These are phyloP conservation scores for Cercis canadensis DNA, from an alignment of 306 rosid genomes.

Conservation along the genomic window DNA sequence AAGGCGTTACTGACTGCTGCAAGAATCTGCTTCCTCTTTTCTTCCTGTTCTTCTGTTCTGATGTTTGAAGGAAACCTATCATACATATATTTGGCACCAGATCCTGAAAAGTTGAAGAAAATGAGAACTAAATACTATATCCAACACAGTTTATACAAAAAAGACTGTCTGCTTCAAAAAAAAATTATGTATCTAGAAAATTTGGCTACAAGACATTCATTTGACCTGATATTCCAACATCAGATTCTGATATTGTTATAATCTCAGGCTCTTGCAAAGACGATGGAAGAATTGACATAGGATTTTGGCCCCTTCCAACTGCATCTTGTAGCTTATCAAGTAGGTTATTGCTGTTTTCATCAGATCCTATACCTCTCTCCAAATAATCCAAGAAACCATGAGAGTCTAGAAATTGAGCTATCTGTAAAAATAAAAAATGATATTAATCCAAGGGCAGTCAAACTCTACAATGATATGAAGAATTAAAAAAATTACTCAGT, in stretches of 20 bases:
- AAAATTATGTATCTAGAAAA: slow-evolving; percentile 13
- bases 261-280: slow-evolving; percentile 80
- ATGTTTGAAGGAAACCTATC: slow-evolving; percentile 87
- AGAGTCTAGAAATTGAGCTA: slow-evolving; percentile 86
- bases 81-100: slow-evolving; percentile 79
- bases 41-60: slow-evolving; percentile 90
- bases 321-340: slow-evolving; percentile 99
- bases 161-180: slow-evolving; percentile 2
- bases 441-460: slow-evolving; percentile 31
- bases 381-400: slow-evolving; percentile 93
- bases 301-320: slow-evolving; percentile 96
- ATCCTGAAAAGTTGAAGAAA: slow-evolving; percentile 53
- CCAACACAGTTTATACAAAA: background rate
- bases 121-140: slow-evolving; percentile 20
- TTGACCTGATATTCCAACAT: slow-evolving; percentile 73
- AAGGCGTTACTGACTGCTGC: slow-evolving; percentile 82
- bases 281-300: slow-evolving; percentile 80
- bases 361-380: slow-evolving; percentile 86
- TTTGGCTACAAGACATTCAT: slow-evolving; percentile 33
- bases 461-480: slow-evolving; percentile 11
- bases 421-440: slow-evolving; percentile 55
- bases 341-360: slow-evolving; percentile 75
- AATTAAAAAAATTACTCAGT: slow-evolving; percentile 15
- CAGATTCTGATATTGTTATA: slow-evolving; percentile 86
- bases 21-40: slow-evolving; percentile 89